Evolutionary conservation across 2,329 filamentous ascomycete species (phyloP).

Genomic region (Botryotinia narcissicola): DNA sequence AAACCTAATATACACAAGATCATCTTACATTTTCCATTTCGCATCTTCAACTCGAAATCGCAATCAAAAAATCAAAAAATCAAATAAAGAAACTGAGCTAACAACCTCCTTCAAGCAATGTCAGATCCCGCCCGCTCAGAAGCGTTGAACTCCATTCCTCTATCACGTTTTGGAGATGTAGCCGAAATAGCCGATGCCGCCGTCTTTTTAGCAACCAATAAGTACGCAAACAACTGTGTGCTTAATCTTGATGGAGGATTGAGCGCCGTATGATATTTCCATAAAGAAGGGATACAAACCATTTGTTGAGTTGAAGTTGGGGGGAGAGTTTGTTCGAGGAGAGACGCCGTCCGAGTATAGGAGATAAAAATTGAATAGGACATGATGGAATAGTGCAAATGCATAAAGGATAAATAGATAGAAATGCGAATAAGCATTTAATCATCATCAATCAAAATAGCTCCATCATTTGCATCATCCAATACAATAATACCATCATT

Average conservation of each 20-base stretch:
- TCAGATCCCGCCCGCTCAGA: constrained; percentile 39
- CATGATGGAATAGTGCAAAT: not conserved
- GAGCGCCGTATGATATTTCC: constrained; percentile 56
- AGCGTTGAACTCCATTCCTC: constrained; percentile 56
- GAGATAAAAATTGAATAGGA: not conserved
- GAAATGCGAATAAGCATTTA: constrained; percentile 38
- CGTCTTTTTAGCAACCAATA: constrained; percentile 71
- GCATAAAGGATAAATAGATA: not conserved
- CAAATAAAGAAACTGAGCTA: not conserved
- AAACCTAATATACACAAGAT: constrained; percentile 37
- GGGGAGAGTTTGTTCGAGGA: not conserved
- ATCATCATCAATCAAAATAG: constrained; percentile 67
- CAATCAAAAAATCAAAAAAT: not conserved
- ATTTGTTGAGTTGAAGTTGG: not conserved
- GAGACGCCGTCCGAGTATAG: not conserved
- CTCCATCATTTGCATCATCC: constrained; percentile 49
- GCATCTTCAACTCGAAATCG: not conserved
- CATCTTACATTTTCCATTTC: constrained; percentile 1
- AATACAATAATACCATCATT: constrained; percentile 36
- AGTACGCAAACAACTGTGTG: constrained; percentile 83
- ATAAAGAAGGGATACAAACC: not conserved
- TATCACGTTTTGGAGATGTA: constrained; percentile 62
- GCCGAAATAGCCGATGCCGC: constrained; percentile 81
- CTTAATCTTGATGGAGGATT: constrained; percentile 84
- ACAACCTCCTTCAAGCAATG: constrained; percentile 41